Evolutionary conservation across 345 rosid genomes (phyloP).

Genomic region (Melastoma malabathricum): DNA sequence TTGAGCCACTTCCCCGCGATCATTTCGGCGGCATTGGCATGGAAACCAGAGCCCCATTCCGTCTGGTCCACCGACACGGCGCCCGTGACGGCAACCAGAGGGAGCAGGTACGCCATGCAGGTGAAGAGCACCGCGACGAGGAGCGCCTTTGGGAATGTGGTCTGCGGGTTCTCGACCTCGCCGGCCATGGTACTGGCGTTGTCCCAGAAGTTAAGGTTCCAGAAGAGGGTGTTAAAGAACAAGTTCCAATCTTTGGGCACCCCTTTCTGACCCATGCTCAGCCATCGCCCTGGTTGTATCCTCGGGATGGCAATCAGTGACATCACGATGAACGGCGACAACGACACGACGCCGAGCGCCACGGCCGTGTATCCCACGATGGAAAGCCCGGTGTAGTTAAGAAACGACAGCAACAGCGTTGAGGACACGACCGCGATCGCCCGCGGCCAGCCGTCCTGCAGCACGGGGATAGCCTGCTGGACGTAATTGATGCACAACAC

Average conservation of each 20-base stretch:
- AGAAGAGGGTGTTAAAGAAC: slow-evolving; percentile 78
- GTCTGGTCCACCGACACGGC: slow-evolving; percentile 30
- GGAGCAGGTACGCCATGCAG: slow-evolving; percentile 62
- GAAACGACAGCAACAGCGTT: slow-evolving; percentile 35
- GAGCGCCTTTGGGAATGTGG: slow-evolving; percentile 55
- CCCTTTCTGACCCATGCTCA: slow-evolving; percentile 47
- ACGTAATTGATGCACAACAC: slow-evolving; percentile 53
- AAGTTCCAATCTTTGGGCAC: slow-evolving; percentile 57
- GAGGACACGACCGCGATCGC: slow-evolving; percentile 23
- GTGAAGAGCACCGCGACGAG: slow-evolving; percentile 60
- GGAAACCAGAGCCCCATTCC: slow-evolving; percentile 46
- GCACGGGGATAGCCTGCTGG: slow-evolving; percentile 25
- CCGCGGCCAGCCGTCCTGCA: slow-evolving; percentile 53
- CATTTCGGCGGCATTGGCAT: slow-evolving; percentile 46
- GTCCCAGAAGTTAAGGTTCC: slow-evolving; percentile 96
- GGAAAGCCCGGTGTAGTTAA: slow-evolving; percentile 58
- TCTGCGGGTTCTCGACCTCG: slow-evolving; percentile 61
- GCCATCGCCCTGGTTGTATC: slow-evolving; percentile 56
- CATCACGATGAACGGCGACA: slow-evolving; percentile 61
- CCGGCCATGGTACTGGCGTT: slow-evolving; percentile 79
- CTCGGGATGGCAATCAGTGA: slow-evolving; percentile 56
- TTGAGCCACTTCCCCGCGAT: slow-evolving; percentile 61
- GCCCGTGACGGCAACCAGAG: slow-evolving; percentile 63
- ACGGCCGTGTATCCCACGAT: slow-evolving; percentile 71
- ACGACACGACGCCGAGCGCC: slow-evolving; percentile 50